Evolutionary conservation across 441 rosid species (phyloP), one percentile per base, ranked within the genome.

Genomic region (Theobroma grandiflorum): DNA sequence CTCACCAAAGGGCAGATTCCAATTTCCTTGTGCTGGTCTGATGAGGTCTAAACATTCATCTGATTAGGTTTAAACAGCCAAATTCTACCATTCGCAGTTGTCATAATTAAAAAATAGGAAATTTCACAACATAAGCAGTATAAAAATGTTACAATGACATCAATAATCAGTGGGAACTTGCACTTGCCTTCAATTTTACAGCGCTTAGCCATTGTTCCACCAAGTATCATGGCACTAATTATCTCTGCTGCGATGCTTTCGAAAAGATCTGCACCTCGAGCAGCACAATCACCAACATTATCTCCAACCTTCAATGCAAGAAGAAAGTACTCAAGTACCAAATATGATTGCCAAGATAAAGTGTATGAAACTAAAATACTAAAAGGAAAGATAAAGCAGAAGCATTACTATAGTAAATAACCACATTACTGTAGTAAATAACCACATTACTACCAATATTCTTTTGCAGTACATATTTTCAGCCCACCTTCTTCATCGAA

Each of bases 171-270:
- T 42, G 15, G 58, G 53, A 76, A 55, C 38, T 61, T 71, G 68
- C 12, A 85, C 95, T 84, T 81, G 87, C 99, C 97, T 91, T 92
- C 96, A 61, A 97, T 92, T 91, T 93, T 97, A 82, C 99, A 97
- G 63, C 90, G 93, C 77, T 90, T 87, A 55, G 98, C 98, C 99
- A 95, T 95, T 82, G 99, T 91, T 89, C 98, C 99, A 59, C 99
- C 99, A 69, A 97, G 93, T 85, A 97, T 97, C 99, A 97, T 97
- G 73, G 99, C 98, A 85, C 99, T 97, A 75, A 97, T 93, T 75
- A 95, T 97, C 92, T 97, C 99, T 82, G 99, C 99, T 31, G 99
- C 99, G 78, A 97, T 97, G 84, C 99, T 97, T 91, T 97, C 99
- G 85, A 97, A 97, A 81, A 97, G 98, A 89, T 97, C 98, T 83